These are phyloP conservation scores for Nowakowskiella sp. DNA, from an alignment of 192 early-diverging fungal species.

Conservation along the genomic window DNA sequence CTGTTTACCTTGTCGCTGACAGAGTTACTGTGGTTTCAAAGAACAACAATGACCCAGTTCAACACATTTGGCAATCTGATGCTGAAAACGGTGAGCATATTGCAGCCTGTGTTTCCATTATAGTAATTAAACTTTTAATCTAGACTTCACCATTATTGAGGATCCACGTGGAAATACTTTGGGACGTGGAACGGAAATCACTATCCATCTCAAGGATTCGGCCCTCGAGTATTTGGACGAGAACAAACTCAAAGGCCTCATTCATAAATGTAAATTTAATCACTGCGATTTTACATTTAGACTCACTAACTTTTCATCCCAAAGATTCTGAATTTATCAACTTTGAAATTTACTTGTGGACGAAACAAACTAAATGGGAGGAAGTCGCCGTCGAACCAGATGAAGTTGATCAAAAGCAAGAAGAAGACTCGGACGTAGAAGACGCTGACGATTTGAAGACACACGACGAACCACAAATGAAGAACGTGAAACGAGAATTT, in stretches of 20 bases:
- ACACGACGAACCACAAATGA: constrained; percentile 40
- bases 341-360: constrained; percentile 96
- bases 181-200: constrained; percentile 93
- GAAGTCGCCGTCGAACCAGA: constrained; percentile 84
- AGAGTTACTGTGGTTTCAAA: constrained; percentile 92
- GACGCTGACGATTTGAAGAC: constrained; percentile 45
- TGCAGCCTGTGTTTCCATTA: background rate
- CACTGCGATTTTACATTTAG: background rate
- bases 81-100: constrained; percentile 58
- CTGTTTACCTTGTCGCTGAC: constrained; percentile 99
- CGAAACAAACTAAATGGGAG: constrained; percentile 96
- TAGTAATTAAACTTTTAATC: background rate
- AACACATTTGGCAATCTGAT: constrained; percentile 91
- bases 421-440: constrained; percentile 63
- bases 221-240: constrained; percentile 97
- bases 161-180: constrained; percentile 83
- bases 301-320: constrained; percentile 5
- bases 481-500: constrained; percentile 52
- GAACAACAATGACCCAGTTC: constrained; percentile 95
- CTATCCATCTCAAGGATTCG: constrained; percentile 98
- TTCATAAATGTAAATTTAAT: constrained; percentile 74
- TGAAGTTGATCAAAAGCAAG: constrained; percentile 63
- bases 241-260: constrained; percentile 97
- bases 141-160: constrained; percentile 85
- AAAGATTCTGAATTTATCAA: constrained; percentile 98